A percentile compares a stretch with the other conserved stretches of the same genome.
phyloP scores from a whole-genome alignment of 495 filamentous ascomycete genomes.

The Parmelia sp. region DNA sequence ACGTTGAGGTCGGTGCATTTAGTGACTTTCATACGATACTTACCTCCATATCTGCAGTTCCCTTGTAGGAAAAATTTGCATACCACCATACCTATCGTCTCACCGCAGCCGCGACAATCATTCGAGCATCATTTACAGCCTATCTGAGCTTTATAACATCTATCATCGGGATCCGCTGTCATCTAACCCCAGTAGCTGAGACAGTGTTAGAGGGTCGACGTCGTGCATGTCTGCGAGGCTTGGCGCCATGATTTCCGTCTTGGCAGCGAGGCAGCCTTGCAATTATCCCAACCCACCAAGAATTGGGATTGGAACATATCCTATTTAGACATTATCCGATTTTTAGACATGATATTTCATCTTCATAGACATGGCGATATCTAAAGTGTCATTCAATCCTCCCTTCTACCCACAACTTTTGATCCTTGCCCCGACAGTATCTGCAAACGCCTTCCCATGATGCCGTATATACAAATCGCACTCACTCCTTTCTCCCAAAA shows the following conservation, averaged over 20 bases:
- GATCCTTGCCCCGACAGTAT: background rate
- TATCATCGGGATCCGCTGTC: background rate
- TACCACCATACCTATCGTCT: slow-evolving; percentile 43
- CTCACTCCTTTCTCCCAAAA: background rate
- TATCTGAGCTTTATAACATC: background rate
- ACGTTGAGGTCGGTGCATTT: background rate
- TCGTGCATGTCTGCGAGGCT: background rate
- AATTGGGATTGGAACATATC: no score
- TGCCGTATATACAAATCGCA: background rate
- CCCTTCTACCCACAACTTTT: no score
- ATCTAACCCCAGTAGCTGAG: background rate
- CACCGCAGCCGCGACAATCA: background rate
- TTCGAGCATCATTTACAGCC: background rate
- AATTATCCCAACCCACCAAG: no score
- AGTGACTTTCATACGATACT: background rate
- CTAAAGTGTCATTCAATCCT: no score
- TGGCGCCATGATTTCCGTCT: no score
- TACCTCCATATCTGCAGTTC: slow-evolving; percentile 63
- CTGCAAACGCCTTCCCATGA: background rate
- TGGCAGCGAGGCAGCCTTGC: no score
- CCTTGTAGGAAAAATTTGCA: slow-evolving; percentile 71
- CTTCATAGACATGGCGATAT: no score
- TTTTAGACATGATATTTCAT: no score
- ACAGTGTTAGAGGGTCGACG: background rate
- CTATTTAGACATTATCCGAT: no score